These are phyloP conservation scores for Biscogniauxia sp. DNA, from an alignment of 2,329 filamentous ascomycete genomes.

Conservation along the genomic window DNA sequence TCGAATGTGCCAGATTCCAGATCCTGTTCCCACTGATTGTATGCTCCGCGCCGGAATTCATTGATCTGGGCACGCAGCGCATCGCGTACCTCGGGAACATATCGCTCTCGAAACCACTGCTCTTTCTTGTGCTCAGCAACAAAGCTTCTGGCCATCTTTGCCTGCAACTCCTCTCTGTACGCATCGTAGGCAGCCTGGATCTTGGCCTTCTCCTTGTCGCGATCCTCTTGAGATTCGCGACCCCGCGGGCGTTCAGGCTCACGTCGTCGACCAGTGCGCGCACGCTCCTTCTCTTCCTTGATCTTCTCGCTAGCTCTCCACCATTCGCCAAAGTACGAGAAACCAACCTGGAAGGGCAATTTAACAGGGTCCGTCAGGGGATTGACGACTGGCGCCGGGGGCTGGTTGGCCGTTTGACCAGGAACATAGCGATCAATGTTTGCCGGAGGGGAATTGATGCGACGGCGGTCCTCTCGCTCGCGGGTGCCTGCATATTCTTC, in stretches of 20 bases:
- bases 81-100: conserved; percentile 78
- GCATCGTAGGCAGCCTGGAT: conserved; percentile 69
- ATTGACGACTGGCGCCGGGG: conserved; percentile 55
- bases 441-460: conserved; percentile 59
- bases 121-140: conserved; percentile 91
- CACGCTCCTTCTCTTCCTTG: conserved; percentile 75
- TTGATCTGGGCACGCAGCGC: conserved; percentile 72
- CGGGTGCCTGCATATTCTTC: conserved; percentile 62
- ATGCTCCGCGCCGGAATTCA: conserved; percentile 75
- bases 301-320: conserved; percentile 80
- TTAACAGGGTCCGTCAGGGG: conserved; percentile 70
- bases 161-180: conserved; percentile 68
- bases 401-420: conserved; percentile 57
- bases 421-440: conserved; percentile 86
- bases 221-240: conserved; percentile 68
- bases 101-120: conserved; percentile 97
- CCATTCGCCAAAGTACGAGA: conserved; percentile 85
- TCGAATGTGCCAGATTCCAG: conserved; percentile 84
- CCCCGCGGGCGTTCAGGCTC: conserved; percentile 63
- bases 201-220: conserved; percentile 73
- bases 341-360: conserved; percentile 76
- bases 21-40: conserved; percentile 86
- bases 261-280: conserved; percentile 65
- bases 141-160: conserved; percentile 82
- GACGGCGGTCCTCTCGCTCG: conserved; percentile 57